Conservation (phyloP, 2,329 filamentous ascomycete genomes). For the Clarireedia monteithiana region DNA sequence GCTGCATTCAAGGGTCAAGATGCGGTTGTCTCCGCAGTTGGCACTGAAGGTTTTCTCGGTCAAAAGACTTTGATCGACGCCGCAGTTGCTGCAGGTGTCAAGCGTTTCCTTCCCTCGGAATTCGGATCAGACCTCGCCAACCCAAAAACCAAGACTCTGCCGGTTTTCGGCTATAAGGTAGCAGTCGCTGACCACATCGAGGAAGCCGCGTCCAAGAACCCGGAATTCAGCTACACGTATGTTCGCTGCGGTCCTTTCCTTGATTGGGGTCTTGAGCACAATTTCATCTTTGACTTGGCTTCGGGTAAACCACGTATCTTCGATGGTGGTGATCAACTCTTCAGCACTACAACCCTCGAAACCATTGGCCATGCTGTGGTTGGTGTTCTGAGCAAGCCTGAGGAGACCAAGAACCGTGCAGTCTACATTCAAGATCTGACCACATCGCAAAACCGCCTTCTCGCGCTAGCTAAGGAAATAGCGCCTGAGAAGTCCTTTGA, state of each 20-base stretch:
- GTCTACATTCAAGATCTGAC: constrained; percentile 39
- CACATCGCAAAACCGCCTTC: constrained; percentile 36
- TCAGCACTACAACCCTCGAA: constrained; percentile 41
- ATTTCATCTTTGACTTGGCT: constrained; percentile 39
- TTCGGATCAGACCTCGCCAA: constrained; percentile 38
- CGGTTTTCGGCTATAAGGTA: constrained; percentile 45
- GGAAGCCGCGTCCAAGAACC: constrained; percentile 32
- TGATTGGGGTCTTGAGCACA: constrained; percentile 42
- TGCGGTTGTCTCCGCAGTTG: constrained; percentile 46
- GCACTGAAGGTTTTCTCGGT: constrained; percentile 25
- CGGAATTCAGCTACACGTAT: constrained; percentile 45
- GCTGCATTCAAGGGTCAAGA: constrained; percentile 48
- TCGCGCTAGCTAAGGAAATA: constrained; percentile 30
- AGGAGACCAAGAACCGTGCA: constrained; percentile 44
- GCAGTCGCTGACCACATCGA: constrained; percentile 34
- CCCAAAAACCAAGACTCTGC: constrained; percentile 34
- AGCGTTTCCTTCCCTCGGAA: constrained; percentile 55
- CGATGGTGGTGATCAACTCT: constrained; percentile 41
- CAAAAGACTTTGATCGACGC: constrained; percentile 50
- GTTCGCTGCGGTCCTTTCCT: constrained; percentile 49
- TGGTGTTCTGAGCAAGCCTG: constrained; percentile 39
- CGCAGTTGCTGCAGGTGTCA: constrained; percentile 48
- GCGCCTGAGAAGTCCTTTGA: constrained; percentile 26
- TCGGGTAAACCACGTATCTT: constrained; percentile 36
- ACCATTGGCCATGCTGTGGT: constrained; percentile 41